These are phyloP conservation scores for Exsudoporus frostii DNA, from an alignment of 768 basidiomycete species.

Conservation along the genomic window DNA sequence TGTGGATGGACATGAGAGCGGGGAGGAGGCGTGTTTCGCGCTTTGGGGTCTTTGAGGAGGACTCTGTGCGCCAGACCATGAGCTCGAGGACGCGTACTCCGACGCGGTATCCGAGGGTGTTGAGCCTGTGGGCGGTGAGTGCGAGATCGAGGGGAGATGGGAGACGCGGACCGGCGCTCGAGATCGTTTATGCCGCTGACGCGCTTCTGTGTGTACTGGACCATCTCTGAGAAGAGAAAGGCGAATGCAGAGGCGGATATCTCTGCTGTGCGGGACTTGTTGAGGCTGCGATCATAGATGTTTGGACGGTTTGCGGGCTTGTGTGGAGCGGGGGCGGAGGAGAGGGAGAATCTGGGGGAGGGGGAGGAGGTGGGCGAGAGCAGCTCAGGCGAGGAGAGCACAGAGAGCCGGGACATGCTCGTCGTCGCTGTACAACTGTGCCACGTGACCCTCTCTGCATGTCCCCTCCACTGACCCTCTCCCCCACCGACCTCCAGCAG, in stretches of 20 bases:
- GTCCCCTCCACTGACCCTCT: slow-evolving; percentile 39
- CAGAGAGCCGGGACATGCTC: slow-evolving; percentile 62
- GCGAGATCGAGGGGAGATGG: background rate
- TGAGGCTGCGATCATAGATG: slow-evolving; percentile 87
- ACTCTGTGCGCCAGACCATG: slow-evolving; percentile 76
- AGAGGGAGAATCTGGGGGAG: slow-evolving; percentile 70
- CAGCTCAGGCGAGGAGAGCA: slow-evolving; percentile 48
- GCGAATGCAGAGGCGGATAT: slow-evolving; percentile 81
- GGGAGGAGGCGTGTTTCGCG: slow-evolving; percentile 89
- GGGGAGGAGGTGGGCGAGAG: slow-evolving; percentile 50
- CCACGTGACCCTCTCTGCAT: slow-evolving; percentile 21
- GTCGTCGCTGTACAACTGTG: slow-evolving; percentile 28
- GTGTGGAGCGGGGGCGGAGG: slow-evolving; percentile 46
- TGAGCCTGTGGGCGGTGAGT: slow-evolving; percentile 53
- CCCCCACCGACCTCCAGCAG: slow-evolving; percentile 58
- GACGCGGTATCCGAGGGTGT: slow-evolving; percentile 89
- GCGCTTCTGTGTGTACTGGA: slow-evolving; percentile 94
- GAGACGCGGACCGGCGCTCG: slow-evolving; percentile 70
- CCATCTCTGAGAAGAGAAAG: slow-evolving; percentile 90
- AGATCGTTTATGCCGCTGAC: slow-evolving; percentile 94
- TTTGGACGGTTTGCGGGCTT: slow-evolving; percentile 52
- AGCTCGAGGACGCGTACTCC: slow-evolving; percentile 86
- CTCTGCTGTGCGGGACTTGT: slow-evolving; percentile 82
- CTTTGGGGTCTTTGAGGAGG: slow-evolving; percentile 82
- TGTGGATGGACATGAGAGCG: slow-evolving; percentile 90